Conservation (phyloP, 768 basidiomycete species). For the Amanita exitialis region DNA sequence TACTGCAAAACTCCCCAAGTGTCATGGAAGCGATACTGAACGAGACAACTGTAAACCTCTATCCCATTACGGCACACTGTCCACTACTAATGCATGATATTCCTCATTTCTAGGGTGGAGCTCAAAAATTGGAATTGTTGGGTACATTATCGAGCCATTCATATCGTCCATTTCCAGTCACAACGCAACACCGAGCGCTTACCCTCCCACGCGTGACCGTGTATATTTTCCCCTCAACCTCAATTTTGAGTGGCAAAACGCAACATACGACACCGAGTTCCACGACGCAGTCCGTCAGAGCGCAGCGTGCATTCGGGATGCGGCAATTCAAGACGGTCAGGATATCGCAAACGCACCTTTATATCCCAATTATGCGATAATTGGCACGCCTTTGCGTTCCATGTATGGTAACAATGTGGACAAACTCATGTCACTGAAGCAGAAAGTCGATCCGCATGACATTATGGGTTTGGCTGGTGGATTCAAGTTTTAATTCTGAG, state of each 20-base stretch:
- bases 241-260: conserved; percentile 14
- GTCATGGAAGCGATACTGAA: conserved; percentile 24
- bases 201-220: conserved; percentile 23
- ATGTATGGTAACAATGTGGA: conserved; percentile 33
- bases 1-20: conserved; percentile 18
- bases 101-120: neutral
- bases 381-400: conserved; percentile 27
- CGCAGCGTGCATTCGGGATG: conserved; percentile 23
- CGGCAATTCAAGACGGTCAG: conserved; percentile 23
- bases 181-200: conserved; percentile 28
- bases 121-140: conserved; percentile 12
- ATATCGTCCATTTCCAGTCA: conserved; percentile 29
- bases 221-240: conserved; percentile 19
- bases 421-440: conserved; percentile 23
- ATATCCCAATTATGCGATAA: conserved; percentile 35
- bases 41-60: conserved; percentile 21
- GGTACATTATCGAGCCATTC: conserved; percentile 35
- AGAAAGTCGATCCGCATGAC: conserved; percentile 32
- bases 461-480: conserved; percentile 46
- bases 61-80: neutral
- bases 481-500: conserved; percentile 27
- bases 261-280: conserved; percentile 16
- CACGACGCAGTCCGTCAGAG: conserved; percentile 24
- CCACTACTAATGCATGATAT: neutral
- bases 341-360: conserved; percentile 19